Conservation (phyloP, 768 basidiomycete genomes). For the Roridomyces roridus region DNA sequence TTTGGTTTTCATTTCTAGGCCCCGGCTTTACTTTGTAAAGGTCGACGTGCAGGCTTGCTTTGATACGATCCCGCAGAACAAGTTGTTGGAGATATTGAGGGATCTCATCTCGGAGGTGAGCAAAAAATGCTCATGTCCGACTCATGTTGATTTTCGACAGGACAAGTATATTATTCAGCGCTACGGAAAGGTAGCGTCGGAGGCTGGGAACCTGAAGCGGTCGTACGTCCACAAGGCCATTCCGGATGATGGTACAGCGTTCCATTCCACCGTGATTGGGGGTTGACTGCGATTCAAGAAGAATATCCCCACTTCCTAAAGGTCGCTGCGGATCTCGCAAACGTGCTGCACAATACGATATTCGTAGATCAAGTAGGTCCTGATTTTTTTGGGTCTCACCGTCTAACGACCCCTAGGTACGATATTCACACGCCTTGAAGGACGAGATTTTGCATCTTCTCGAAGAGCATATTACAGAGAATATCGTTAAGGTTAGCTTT, state of each 20-base stretch:
- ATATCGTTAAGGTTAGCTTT: constrained; percentile 82
- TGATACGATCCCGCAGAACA: constrained; percentile 93
- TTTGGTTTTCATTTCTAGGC: constrained; percentile 49
- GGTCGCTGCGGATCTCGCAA: constrained; percentile 72
- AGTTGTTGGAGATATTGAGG: constrained; percentile 77
- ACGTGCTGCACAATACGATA: constrained; percentile 71
- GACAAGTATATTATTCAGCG: constrained; percentile 75
- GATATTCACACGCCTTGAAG: constrained; percentile 58
- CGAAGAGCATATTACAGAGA: constrained; percentile 89
- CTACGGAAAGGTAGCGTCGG: constrained; percentile 69
- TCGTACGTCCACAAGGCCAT: constrained; percentile 65
- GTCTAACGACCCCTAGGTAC: constrained; percentile 43
- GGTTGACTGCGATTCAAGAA: constrained; percentile 46
- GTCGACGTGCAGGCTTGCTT: constrained; percentile 96
- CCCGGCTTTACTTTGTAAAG: constrained; percentile 94
- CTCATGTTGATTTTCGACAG: constrained; percentile 41
- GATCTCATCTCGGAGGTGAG: constrained; percentile 74
- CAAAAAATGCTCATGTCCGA: not conserved
- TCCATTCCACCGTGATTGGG: not conserved
- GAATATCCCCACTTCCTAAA: constrained; percentile 78
- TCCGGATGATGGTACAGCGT: constrained; percentile 63
- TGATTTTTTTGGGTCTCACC: not conserved
- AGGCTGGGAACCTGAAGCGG: constrained; percentile 61
- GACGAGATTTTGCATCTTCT: constrained; percentile 74
- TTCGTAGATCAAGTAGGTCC: constrained; percentile 84